Conservation (phyloP, 805 yeast species). For the Yueomyces sinensis region DNA sequence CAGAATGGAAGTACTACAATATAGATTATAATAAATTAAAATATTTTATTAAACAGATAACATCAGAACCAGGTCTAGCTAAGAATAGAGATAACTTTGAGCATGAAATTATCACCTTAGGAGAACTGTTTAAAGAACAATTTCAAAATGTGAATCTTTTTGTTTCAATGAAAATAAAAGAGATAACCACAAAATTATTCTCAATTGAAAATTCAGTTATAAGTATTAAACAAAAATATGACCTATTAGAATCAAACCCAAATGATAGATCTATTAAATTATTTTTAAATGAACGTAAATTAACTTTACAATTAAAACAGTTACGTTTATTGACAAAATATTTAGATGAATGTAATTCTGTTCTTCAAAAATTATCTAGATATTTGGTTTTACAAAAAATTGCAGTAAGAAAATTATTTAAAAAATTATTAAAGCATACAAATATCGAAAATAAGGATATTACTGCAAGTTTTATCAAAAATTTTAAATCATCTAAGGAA, state of each 20-base stretch:
- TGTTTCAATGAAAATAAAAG: constrained; percentile 19
- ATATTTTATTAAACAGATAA: constrained; percentile 44
- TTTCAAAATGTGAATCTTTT: constrained; percentile 17
- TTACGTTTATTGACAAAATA: constrained; percentile 9
- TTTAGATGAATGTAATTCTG: constrained; percentile 17
- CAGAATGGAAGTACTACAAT: constrained; percentile 80
- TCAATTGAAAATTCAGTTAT: constrained; percentile 17
- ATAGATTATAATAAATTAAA: constrained; percentile 74
- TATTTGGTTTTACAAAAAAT: constrained; percentile 48
- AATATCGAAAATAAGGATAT: constrained; percentile 4
- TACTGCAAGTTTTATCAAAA: constrained; percentile 2
- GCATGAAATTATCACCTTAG: constrained; percentile 3
- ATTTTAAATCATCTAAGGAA: constrained; percentile 7
- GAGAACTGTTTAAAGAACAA: constrained; percentile 11
- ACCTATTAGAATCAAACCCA: no score
- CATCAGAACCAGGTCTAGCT: constrained; percentile 18
- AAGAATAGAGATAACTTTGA: neutral
- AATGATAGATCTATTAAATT: no score
- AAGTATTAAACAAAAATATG: constrained; percentile 4
- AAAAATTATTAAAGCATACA: constrained; percentile 28
- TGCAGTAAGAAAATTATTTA: constrained; percentile 46
- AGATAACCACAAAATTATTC: constrained; percentile 15
- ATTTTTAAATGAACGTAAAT: no score
- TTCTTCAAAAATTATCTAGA: constrained; percentile 39
- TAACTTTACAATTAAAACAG: constrained; percentile 2